Conservation (phyloP, 345 rosid genomes). For the Physaria fendleri region DNA sequence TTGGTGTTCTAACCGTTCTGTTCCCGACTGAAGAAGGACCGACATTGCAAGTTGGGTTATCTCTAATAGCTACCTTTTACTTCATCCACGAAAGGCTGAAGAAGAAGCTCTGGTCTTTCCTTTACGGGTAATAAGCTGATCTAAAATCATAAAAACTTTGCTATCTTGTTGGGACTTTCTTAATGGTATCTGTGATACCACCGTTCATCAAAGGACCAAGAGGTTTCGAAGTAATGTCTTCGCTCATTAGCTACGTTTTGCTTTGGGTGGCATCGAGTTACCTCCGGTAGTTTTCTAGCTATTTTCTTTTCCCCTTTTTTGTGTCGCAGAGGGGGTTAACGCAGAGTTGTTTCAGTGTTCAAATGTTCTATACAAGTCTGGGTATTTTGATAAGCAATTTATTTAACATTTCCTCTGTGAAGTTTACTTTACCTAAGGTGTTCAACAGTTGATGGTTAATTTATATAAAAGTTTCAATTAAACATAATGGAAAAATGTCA, state of each 20-base stretch:
- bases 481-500: too few species aligned
- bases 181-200: slow-evolving; percentile 87
- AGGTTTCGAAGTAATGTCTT: slow-evolving; percentile 78
- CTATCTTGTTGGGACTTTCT: slow-evolving; percentile 63
- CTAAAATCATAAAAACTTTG: not conserved
- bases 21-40: slow-evolving; percentile 99
- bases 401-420: too few species aligned
- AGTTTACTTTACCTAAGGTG: too few species aligned
- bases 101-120: slow-evolving; percentile 61
- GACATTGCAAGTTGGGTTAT: slow-evolving; percentile 76
- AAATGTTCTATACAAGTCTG: too few species aligned
- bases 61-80: slow-evolving; percentile 68
- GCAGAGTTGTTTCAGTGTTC: too few species aligned
- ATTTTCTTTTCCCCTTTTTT: not conserved
- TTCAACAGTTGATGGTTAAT: too few species aligned
- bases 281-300: slow-evolving; percentile 42
- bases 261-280: slow-evolving; percentile 85
- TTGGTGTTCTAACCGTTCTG: slow-evolving; percentile 65
- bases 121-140: slow-evolving; percentile 54
- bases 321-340: not conserved
- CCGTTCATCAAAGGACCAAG: slow-evolving; percentile 77
- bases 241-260: slow-evolving; percentile 66
- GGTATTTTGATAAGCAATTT: too few species aligned
- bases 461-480: too few species aligned
- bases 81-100: slow-evolving; percentile 69